phyloP scores from a whole-genome alignment of 345 rosid species.

The Lumnitzera littorea region DNA sequence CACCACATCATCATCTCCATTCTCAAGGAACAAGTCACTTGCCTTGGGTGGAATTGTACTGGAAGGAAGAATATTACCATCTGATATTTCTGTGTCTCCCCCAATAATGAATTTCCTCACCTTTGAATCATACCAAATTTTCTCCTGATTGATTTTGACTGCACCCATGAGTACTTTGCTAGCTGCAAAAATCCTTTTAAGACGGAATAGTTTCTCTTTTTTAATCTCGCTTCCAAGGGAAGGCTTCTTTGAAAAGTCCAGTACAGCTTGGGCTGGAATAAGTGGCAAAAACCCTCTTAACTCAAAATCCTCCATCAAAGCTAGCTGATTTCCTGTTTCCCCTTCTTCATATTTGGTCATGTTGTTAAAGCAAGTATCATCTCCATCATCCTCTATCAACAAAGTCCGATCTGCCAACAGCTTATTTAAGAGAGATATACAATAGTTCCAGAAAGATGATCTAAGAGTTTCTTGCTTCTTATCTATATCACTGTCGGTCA shows the following conservation, averaged over 20 bases:
- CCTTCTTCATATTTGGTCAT: constrained; percentile 91
- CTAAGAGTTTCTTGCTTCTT: constrained; percentile 56
- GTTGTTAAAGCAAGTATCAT: constrained; percentile 74
- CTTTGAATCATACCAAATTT: constrained; percentile 62
- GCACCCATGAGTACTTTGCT: constrained; percentile 63
- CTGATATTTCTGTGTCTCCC: constrained; percentile 33
- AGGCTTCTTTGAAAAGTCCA: constrained; percentile 77
- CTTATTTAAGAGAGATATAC: constrained; percentile 61
- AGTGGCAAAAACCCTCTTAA: constrained; percentile 86
- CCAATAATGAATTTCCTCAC: constrained; percentile 67
- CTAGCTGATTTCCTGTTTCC: constrained; percentile 79
- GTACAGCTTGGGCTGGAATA: constrained; percentile 76
- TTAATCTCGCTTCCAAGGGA: constrained; percentile 50
- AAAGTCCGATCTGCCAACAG: constrained; percentile 39
- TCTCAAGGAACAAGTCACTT: constrained; percentile 27
- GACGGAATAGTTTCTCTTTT: constrained; percentile 62
- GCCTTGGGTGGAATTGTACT: constrained; percentile 20
- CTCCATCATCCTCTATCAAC: constrained; percentile 57
- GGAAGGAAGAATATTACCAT: constrained; percentile 22
- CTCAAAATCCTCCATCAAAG: constrained; percentile 91
- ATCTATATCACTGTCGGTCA: constrained; percentile 53
- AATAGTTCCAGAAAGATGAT: constrained; percentile 63
- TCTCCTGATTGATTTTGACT: constrained; percentile 52
- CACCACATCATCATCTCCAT: constrained; percentile 20
- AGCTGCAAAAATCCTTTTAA: constrained; percentile 76